Conservation (phyloP, 140 eudicot genomes). For the Oenanthe javanica region DNA sequence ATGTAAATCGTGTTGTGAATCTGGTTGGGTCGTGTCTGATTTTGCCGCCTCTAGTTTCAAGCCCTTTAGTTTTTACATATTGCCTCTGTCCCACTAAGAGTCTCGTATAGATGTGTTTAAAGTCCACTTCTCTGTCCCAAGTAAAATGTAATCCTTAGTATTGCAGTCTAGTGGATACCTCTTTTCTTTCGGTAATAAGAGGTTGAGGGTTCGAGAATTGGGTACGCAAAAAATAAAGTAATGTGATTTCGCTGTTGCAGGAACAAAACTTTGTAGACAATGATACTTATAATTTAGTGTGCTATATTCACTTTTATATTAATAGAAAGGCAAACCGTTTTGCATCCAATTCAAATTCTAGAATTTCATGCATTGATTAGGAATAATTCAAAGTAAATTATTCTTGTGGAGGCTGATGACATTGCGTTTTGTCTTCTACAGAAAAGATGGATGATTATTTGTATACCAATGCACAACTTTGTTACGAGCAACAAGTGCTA, state of each 20-base stretch:
- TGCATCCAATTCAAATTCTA: neutral
- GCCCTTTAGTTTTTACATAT: neutral
- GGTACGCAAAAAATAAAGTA: neutral
- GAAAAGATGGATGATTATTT: slow-evolving; percentile 7
- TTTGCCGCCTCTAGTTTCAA: neutral
- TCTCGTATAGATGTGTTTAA: neutral
- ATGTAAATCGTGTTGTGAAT: neutral
- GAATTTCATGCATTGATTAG: neutral
- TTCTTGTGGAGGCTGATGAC: neutral
- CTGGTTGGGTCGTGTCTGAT: neutral
- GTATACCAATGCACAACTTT: slow-evolving; percentile 1
- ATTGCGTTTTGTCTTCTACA: neutral
- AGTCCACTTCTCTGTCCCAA: neutral
- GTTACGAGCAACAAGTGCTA: neutral
- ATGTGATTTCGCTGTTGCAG: neutral
- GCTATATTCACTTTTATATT: neutral
- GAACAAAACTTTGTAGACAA: neutral
- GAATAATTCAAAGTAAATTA: neutral
- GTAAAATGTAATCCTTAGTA: neutral
- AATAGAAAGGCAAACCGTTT: neutral
- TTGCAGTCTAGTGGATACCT: neutral
- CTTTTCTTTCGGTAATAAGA: neutral
- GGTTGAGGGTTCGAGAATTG: neutral
- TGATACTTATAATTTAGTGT: neutral
- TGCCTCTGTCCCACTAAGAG: neutral